Evolutionary conservation across 2,329 filamentous ascomycete species (phyloP).

Genomic region (Aspergillus neoniger): DNA sequence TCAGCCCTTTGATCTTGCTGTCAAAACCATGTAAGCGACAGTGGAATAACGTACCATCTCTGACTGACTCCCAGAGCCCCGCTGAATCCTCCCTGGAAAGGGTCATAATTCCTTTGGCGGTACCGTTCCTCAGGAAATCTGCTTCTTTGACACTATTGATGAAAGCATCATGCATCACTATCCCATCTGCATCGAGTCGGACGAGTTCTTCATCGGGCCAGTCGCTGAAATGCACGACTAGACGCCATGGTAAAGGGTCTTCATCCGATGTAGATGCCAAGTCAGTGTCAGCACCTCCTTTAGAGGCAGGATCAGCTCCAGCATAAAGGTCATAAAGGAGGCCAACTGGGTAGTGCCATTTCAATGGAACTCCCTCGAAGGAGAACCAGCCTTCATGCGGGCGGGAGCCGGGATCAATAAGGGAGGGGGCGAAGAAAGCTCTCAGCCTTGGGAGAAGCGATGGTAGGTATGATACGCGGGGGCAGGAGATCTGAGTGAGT

Average conservation of each 20-base stretch:
- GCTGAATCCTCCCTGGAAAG: slow-evolving; percentile 82
- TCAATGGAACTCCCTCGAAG: slow-evolving; percentile 67
- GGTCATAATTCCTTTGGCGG: slow-evolving; percentile 85
- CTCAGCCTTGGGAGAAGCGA: slow-evolving; percentile 64
- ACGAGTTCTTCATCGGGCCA: slow-evolving; percentile 62
- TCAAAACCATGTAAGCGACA: not conserved
- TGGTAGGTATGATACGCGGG: slow-evolving; percentile 68
- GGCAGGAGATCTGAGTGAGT: slow-evolving; percentile 56
- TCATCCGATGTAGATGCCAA: slow-evolving; percentile 13
- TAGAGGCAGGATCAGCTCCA: slow-evolving; percentile 51
- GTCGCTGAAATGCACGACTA: slow-evolving; percentile 63
- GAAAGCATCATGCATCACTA: slow-evolving; percentile 64
- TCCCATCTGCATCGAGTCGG: slow-evolving; percentile 56
- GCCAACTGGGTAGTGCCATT: slow-evolving; percentile 72
- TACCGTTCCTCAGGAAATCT: slow-evolving; percentile 84
- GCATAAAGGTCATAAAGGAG: slow-evolving; percentile 70
- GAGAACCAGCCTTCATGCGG: slow-evolving; percentile 63
- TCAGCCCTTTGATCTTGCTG: not conserved
- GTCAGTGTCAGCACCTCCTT: slow-evolving; percentile 24
- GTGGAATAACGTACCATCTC: slow-evolving; percentile 59
- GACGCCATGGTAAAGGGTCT: slow-evolving; percentile 59
- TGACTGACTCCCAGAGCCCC: slow-evolving; percentile 77
- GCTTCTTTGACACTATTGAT: slow-evolving; percentile 76
- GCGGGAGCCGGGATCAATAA: slow-evolving; percentile 59
- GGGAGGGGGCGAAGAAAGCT: slow-evolving; percentile 59